Percentiles rank a stretch among this genome's conserved stretches.
phyloP scores from a whole-genome alignment of 2,329 filamentous ascomycete genomes.

The Fusarium nisikadoi region DNA sequence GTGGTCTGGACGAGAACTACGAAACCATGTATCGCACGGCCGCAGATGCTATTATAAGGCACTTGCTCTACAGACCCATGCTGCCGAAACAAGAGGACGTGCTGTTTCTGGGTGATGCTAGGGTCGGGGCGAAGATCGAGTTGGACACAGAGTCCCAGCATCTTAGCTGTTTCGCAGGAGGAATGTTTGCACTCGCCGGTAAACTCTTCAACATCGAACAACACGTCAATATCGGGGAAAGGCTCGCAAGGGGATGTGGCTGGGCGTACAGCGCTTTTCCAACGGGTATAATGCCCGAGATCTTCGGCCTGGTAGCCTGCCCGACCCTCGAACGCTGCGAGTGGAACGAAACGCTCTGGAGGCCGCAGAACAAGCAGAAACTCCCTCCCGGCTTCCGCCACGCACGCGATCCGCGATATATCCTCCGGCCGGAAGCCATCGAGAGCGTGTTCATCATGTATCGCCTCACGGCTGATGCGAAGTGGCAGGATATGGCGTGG shows the following conservation, averaged over 20 bases:
- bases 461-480: constrained; percentile 59
- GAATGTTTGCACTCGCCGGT: constrained; percentile 73
- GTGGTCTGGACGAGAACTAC: constrained; percentile 70
- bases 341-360: constrained; percentile 33
- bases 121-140: constrained; percentile 41
- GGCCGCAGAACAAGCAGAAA: background rate
- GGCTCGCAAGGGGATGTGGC: constrained; percentile 63
- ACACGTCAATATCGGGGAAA: constrained; percentile 60
- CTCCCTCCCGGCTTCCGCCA: constrained; percentile 71
- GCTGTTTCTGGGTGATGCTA: constrained; percentile 54
- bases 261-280: constrained; percentile 67
- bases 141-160: constrained; percentile 58
- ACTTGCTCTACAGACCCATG: constrained; percentile 78
- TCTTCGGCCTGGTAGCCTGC: constrained; percentile 60
- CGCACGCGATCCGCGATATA: constrained; percentile 60
- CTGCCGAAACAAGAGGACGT: constrained; percentile 69
- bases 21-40: constrained; percentile 72
- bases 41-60: constrained; percentile 68
- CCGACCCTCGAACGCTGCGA: constrained; percentile 48
- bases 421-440: constrained; percentile 62
- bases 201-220: constrained; percentile 63
- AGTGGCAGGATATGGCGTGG: constrained; percentile 64
- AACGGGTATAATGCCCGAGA: constrained; percentile 69
- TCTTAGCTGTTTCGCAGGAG: constrained; percentile 74
- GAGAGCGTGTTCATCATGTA: constrained; percentile 62